These are phyloP conservation scores for Syzygium syzygioides DNA, from an alignment of 441 rosid species.

Conservation along the genomic window DNA sequence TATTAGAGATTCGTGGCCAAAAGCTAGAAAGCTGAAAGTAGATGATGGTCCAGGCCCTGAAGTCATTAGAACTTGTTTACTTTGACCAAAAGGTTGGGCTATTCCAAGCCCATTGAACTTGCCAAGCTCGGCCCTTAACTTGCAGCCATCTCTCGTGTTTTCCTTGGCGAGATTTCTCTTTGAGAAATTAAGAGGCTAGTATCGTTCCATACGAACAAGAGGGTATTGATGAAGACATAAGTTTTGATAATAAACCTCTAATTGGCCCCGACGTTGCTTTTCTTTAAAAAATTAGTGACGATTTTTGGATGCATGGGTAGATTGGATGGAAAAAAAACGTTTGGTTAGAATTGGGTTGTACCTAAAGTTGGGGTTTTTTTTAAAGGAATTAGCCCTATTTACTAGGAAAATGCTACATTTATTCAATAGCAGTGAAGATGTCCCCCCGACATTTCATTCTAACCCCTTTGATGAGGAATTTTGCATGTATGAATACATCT, in stretches of 20 bases:
- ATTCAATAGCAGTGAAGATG: background rate
- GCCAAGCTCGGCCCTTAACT: background rate
- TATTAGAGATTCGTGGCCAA: background rate
- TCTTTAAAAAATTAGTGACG: background rate
- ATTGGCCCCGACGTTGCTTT: background rate
- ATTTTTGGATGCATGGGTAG: background rate
- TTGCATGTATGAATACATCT: background rate
- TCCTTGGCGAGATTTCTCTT: background rate
- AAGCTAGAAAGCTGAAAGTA: background rate
- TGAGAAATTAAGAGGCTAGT: too few species aligned
- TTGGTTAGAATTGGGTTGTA: background rate
- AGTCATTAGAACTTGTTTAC: background rate
- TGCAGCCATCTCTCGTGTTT: background rate
- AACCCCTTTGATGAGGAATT: background rate
- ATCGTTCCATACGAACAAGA: background rate
- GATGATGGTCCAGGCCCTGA: background rate
- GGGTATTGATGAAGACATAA: background rate
- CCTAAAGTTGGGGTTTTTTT: background rate
- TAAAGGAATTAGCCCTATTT: background rate
- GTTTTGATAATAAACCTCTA: background rate
- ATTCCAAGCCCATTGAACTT: background rate
- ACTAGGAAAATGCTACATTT: background rate
- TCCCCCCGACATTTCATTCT: background rate
- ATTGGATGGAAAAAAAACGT: background rate
- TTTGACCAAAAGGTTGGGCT: background rate